Percentiles rank a stretch among this genome's conserved stretches.
Evolutionary conservation across 225 moss, liverwort and hornwort genomes (phyloP).

Genomic region (Antitrichia curtipendula): DNA sequence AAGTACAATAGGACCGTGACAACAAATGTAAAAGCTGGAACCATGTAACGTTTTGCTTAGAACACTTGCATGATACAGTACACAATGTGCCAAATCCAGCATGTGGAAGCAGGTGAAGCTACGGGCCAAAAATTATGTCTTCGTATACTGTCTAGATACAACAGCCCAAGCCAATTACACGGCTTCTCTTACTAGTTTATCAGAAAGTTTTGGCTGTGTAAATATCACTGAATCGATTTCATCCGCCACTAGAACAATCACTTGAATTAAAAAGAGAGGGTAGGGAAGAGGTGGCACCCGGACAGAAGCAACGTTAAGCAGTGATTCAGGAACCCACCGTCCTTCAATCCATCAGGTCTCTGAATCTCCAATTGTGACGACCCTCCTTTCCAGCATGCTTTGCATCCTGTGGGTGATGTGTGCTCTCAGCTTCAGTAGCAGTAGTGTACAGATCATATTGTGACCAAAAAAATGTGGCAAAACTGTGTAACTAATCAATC

Average conservation of each 20-base stretch:
- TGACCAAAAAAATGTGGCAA: not conserved
- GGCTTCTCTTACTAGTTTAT: not conserved
- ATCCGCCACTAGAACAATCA: not conserved
- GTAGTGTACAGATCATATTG: slow-evolving; percentile 22
- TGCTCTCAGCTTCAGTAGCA: not conserved
- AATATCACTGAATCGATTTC: not conserved
- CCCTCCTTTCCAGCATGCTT: slow-evolving; percentile 14
- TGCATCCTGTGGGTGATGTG: slow-evolving; percentile 3
- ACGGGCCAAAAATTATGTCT: slow-evolving; percentile 8
- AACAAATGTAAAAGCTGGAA: not conserved
- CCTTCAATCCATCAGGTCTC: not conserved
- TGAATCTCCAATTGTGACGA: not conserved
- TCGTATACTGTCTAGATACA: not conserved
- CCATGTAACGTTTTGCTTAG: not conserved
- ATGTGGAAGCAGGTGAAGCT: not conserved
- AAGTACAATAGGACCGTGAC: not conserved
- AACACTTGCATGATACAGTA: slow-evolving; percentile 4
- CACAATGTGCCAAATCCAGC: not conserved
- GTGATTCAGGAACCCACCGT: not conserved
- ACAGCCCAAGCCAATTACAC: not conserved
- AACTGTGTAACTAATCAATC: not conserved
- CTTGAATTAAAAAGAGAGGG: not conserved
- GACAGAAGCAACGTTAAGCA: not conserved
- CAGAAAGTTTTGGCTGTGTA: not conserved
- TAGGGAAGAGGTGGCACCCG: not conserved